Base-by-base conservation (phyloP, 441 rosid species). In the Brassica hybrid region DNA sequence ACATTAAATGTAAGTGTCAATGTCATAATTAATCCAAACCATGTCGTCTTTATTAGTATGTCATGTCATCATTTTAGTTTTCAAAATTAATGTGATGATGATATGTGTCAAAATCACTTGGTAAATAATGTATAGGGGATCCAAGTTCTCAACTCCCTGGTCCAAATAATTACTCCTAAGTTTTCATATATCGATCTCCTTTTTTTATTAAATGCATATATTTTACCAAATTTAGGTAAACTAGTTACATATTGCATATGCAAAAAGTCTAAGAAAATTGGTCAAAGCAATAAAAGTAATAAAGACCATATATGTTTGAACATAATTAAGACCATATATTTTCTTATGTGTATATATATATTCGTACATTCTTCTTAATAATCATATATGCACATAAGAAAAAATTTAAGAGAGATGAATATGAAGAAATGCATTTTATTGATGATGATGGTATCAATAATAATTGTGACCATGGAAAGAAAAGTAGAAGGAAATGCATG, bases 301-400 rank as follows among this genome's bases (percentile, higher is more conserved):
- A 50, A 14, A 50, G 16, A 50, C 56, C 56, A 50, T 50, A 50
- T 50, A 0, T 45, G 4, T 43, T 43, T 43, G 50, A 38, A 38
- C 45, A 38, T 38, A 38, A 43, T n/a, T 48, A 13, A n/a, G 17
- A 48, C 54, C 54, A 48, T n/a, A 48, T 50, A 2, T 50, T 50
- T 50, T 50, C 54, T 48, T 48, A 48, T 50, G 56, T n/a, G 18
- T n/a, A n/a, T 50, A 50, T 50, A n/a, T 50, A 50, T 50, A 50
- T 50, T 13, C 18, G 6, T 6, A 50, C 8, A 30, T 30, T 30
- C 6, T 30, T 30, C 34, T 30, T n/a, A n/a, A n/a, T 50, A 50
- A 50, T 48, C 8, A 13, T 50, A 13, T 50, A 50, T 50, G 56
- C 56, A 50, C 32, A 19, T 0, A 65, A 65, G 23, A 7, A 38